These are phyloP conservation scores for Aspergillus ruber DNA, from an alignment of 2,329 filamentous ascomycete species.

Conservation along the genomic window DNA sequence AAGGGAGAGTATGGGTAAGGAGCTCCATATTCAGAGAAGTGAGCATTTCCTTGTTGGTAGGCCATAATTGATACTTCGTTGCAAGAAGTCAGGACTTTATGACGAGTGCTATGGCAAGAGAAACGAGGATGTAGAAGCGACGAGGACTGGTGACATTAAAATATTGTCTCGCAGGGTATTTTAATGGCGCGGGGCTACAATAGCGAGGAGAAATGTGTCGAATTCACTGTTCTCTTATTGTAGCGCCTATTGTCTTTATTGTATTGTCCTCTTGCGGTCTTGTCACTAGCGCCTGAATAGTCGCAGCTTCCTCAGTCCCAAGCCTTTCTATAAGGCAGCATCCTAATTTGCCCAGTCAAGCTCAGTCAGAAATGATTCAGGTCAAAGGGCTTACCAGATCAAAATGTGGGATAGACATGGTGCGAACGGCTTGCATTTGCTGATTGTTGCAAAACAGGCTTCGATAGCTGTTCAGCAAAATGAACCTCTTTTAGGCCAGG, in stretches of 20 bases:
- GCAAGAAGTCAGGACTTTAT: background rate
- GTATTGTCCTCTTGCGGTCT: background rate
- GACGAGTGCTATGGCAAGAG: background rate
- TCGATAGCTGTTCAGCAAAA: background rate
- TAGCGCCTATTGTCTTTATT: background rate
- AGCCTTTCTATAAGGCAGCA: too few relatives aligned
- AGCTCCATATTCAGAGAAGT: background rate
- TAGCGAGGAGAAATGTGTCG: background rate
- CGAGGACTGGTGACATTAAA: background rate
- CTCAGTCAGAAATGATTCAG: too few relatives aligned
- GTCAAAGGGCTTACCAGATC: background rate
- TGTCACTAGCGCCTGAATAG: background rate
- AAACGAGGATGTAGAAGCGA: background rate
- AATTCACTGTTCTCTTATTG: constrained; percentile 1
- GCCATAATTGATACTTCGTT: constrained; percentile 1
- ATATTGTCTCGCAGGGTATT: background rate
- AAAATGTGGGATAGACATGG: background rate
- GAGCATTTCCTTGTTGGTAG: background rate
- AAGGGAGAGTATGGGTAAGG: background rate
- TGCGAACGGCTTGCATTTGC: background rate
- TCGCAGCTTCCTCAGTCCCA: too few relatives aligned
- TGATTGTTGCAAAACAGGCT: too few relatives aligned
- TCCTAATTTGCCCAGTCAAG: too few relatives aligned
- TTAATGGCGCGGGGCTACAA: background rate
- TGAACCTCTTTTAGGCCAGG: background rate